Evolutionary conservation across 179 eudicot species (phyloP).

Genomic region (Camellia oleifera): DNA sequence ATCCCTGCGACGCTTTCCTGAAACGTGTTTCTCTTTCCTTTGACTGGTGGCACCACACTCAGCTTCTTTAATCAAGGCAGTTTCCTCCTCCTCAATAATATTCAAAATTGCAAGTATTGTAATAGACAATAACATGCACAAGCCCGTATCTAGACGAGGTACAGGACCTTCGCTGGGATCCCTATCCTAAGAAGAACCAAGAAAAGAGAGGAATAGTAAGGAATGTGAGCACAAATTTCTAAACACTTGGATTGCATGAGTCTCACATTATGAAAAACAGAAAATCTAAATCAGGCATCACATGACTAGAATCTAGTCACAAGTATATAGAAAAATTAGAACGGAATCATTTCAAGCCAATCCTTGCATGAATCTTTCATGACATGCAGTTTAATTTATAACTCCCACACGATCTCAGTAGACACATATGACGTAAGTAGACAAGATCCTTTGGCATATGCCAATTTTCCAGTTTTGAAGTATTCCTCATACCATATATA

Average conservation of each 20-base stretch:
- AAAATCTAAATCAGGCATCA: constrained; percentile 2
- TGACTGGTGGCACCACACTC: constrained; percentile 33
- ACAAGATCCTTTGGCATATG: neutral
- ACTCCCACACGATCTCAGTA: neutral
- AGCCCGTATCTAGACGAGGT: constrained; percentile 89
- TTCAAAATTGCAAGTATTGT: constrained; percentile 70
- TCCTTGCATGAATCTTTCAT: neutral
- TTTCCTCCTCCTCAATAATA: constrained; percentile 78
- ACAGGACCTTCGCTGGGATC: constrained; percentile 94
- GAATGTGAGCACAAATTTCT: neutral
- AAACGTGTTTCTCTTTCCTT: constrained; percentile 41
- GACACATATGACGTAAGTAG: neutral
- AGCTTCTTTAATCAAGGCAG: constrained; percentile 34
- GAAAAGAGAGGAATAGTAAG: constrained; percentile 1
- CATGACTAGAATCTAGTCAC: neutral
- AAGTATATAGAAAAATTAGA: neutral
- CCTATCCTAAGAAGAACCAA: constrained; percentile 58
- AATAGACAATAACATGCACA: constrained; percentile 79
- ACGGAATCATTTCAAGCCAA: neutral
- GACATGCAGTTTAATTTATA: neutral
- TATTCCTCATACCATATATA: neutral
- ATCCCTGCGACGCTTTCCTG: constrained; percentile 55
- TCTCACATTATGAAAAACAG: neutral
- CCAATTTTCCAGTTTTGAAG: neutral
- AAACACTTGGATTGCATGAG: neutral